These are phyloP conservation scores for Backusella australiensis DNA, from an alignment of 192 early-diverging fungal genomes.

Conservation along the genomic window DNA sequence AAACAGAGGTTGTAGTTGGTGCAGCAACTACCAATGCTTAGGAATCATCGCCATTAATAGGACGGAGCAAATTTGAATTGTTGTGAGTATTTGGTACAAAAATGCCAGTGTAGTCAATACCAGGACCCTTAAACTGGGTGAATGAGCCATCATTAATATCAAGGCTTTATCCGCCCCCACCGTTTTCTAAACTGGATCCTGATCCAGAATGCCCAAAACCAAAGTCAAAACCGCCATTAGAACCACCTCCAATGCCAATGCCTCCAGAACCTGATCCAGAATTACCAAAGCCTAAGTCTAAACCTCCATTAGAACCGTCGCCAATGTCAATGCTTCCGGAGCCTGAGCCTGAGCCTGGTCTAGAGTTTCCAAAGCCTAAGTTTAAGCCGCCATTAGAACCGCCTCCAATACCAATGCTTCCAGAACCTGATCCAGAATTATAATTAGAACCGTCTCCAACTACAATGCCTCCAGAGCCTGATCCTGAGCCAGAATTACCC, in stretches of 20 bases:
- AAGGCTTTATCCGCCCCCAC: not conserved
- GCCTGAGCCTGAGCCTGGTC: no score
- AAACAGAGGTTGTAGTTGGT: not conserved
- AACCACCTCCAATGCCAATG: no score
- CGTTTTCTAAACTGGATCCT: no score
- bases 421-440: not conserved
- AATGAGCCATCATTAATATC: not conserved
- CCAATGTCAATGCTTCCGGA: no score
- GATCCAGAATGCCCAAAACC: not conserved
- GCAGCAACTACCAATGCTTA: not conserved
- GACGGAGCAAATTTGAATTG: not conserved
- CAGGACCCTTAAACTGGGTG: not conserved
- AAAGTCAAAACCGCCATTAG: not conserved
- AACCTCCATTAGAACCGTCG: no score
- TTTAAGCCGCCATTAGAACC: not conserved
- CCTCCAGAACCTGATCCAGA: not conserved
- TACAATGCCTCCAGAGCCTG: not conserved
- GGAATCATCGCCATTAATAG: not conserved
- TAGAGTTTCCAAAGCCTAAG: not conserved
- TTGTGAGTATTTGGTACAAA: not conserved
- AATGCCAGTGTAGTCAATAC: not conserved
- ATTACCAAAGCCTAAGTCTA: no score
- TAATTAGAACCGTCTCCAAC: not conserved
- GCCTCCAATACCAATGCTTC: not conserved
- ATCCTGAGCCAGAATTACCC: no score